Evolutionary conservation across 306 rosid genomes (phyloP), one percentile per base, ranked within the genome.

Genomic region (Inga oerstediana): DNA sequence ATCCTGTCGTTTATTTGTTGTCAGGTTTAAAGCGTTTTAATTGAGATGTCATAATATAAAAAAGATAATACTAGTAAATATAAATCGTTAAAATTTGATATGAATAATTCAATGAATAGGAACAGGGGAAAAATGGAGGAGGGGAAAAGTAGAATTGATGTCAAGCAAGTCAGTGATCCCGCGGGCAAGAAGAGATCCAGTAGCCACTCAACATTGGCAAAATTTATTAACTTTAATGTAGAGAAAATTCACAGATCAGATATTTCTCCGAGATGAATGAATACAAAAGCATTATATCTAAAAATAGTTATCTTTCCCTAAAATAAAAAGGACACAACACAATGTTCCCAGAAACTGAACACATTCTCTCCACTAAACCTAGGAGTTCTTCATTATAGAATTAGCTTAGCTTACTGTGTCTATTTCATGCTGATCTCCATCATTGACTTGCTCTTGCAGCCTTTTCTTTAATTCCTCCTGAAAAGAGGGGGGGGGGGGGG

Each of bases 361-460:
- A 51, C 14, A 27, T 67, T 32, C 74, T 68, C n/a, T 76, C 66
- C 34, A 37, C 59, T 79, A 80, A 70, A 54, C 70, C 64, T 51
- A 16, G 4, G 72, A 77, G 80, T 52, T 41, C 45, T 66, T 64
- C n/a, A 3, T 65, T 77, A 72, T 32, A 72, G 43, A 76, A 73
- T 22, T 22, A 32, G 8, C 41, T 52, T 39, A 22, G 9, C 43
- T 54, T 22, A 11, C 56, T 72, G 58, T 20, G 41, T 41, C 75
- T 64, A 67, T 39, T 77, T 66, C 70, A 81, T 74, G 76, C 64
- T 77, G 70, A 46, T 62, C 58, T 72, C 82, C 76, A 74, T 44
- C 12, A 72, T 62, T 45, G 62, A 52, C 52, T 80, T 66, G 19
- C 67, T 51, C 67, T 43, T 68, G 45, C 46, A 59, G 58, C 73